Conservation (phyloP, 2,329 filamentous ascomycete genomes). For the Sporothrix globosa region DNA sequence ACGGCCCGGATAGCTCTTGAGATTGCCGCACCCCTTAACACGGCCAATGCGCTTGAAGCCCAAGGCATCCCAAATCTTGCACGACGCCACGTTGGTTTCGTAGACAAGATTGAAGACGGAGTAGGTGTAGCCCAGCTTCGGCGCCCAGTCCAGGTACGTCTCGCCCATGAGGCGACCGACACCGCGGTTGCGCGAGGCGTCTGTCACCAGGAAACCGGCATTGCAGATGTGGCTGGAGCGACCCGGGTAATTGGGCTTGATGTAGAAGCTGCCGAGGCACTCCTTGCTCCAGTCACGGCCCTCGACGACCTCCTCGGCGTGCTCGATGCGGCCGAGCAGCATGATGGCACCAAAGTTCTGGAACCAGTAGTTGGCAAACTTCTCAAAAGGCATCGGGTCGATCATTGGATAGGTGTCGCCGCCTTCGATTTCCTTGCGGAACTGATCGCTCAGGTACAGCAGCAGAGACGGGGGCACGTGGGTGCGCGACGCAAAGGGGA, state of each 20-base stretch:
- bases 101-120: constrained; percentile 94
- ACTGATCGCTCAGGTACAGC: constrained; percentile 76
- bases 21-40: constrained; percentile 71
- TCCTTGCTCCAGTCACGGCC: constrained; percentile 75
- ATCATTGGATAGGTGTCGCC: constrained; percentile 92
- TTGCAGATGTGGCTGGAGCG: constrained; percentile 91
- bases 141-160: constrained; percentile 76
- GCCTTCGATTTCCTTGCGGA: constrained; percentile 88
- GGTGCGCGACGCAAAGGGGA: constrained; percentile 76
- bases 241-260: constrained; percentile 92
- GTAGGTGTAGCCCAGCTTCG: constrained; percentile 83
- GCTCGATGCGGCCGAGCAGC: constrained; percentile 75
- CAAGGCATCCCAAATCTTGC: constrained; percentile 87
- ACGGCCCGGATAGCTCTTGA: constrained; percentile 69
- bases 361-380: constrained; percentile 86
- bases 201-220: constrained; percentile 75
- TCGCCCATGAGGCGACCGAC: constrained; percentile 77
- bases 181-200: constrained; percentile 71
- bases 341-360: constrained; percentile 87
- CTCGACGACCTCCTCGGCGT: constrained; percentile 59
- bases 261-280: constrained; percentile 88
- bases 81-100: constrained; percentile 88
- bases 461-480: constrained; percentile 77
- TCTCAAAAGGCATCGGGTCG: constrained; percentile 71
- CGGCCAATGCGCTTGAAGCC: constrained; percentile 91